These are phyloP conservation scores for Hypomyces rosellus DNA, from an alignment of 2,329 filamentous ascomycete genomes.

Conservation along the genomic window DNA sequence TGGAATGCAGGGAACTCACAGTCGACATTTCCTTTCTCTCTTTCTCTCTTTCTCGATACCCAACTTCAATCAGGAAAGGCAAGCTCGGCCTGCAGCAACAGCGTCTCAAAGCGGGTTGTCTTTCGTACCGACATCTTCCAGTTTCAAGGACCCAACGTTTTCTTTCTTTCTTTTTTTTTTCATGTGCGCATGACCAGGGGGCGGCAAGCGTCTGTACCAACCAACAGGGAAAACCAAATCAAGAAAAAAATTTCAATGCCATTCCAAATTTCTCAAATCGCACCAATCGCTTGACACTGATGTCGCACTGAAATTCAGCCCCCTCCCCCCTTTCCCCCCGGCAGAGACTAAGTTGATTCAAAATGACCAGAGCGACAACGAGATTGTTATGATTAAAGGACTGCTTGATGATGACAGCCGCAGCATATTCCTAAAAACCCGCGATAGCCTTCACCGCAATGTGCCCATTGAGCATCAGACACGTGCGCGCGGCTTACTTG, in stretches of 20 bases:
- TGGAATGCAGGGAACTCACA: constrained; percentile 6
- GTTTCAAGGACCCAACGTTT: constrained; percentile 8
- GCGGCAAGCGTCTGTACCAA: constrained; percentile 11
- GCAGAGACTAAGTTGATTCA: too few relatives aligned
- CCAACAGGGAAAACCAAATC: neutral
- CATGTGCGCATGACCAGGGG: constrained; percentile 9
- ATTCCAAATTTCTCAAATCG: neutral
- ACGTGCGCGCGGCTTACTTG: constrained; percentile 26
- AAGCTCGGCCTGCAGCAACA: neutral
- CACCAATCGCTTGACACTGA: constrained; percentile 1
- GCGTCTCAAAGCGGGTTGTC: constrained; percentile 7
- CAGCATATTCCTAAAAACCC: neutral
- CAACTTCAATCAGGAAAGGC: neutral
- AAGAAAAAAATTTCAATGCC: neutral
- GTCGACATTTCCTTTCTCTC: neutral
- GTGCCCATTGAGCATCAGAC: constrained; percentile 28
- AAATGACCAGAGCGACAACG: neutral
- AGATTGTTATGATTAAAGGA: neutral
- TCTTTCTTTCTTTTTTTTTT: constrained; percentile 4
- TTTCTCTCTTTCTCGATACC: constrained; percentile 8
- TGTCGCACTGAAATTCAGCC: neutral
- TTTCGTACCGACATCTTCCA: constrained; percentile 8
- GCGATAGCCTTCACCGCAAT: constrained; percentile 11
- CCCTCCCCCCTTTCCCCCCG: too few relatives aligned
- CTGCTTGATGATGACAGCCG: neutral